Evolutionary conservation across 495 filamentous ascomycete genomes (phyloP), one percentile per base, ranked within the genome.

Genomic region (Aspergillus bridgeri): DNA sequence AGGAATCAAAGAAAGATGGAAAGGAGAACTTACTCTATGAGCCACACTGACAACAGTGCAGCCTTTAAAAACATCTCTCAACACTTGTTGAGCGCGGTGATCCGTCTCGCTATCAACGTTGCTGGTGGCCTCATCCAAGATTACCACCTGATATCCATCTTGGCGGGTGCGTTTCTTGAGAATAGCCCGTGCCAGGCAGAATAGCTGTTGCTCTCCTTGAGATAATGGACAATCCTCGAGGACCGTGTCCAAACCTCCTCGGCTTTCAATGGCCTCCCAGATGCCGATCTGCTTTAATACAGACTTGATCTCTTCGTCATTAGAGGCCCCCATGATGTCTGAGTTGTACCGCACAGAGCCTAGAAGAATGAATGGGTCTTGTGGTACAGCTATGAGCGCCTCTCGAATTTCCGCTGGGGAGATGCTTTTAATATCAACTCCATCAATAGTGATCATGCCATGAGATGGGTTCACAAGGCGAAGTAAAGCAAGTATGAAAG

Each of bases 71-170:
- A 58, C 61, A 5, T 55, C 51, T 19, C 71, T 64, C 48, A 75
- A 65, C 21, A 74, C 58, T 2, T 56, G n/a, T 46, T 74, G 73
- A 60, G 69, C 70, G 17, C 69, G 59, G 9, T 53, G 51, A 42
- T 74, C 69, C 17, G 68, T 71, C 24, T 71, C 60, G 1, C 60
- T 51, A 47, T 75, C 73, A 20, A 74, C 64, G 51, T 67, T 75
- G 67, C 77, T 79, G n/a, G 76, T 80, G 0, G 74, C 70, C 56
- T 81, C 78, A 57, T 81, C 79, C 43, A 81, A 62, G 17, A 80
- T 66, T 22, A 81, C 33, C 27, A 81, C 65, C 19, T 69, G 67
- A 27, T 60, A 59, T 15, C 62, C 59, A 51, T 60, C 54, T 3
- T 73, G 45, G 19, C 48, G 50, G 27, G 63, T 64, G 7, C 56